A percentile compares a stretch with the other conserved stretches of the same genome.
Evolutionary conservation across 2,329 filamentous ascomycete genomes (phyloP).

Genomic region (Ophiosphaerella korrae): DNA sequence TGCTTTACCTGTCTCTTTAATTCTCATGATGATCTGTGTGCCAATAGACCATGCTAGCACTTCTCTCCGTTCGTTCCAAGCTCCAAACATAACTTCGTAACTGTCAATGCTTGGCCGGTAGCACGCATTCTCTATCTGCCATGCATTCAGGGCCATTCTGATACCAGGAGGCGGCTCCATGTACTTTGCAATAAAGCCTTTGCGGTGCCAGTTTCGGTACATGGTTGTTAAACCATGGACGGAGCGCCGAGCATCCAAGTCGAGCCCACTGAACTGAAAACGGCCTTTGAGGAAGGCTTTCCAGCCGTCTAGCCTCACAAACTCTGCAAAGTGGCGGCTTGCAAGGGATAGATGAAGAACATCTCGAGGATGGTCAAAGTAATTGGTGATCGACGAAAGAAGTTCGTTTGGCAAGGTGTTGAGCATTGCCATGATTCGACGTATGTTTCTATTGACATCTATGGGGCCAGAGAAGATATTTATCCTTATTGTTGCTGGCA

Average conservation of each 20-base stretch:
- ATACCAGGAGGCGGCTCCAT: slow-evolving; percentile 53
- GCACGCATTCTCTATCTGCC: slow-evolving; percentile 53
- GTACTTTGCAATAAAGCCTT: slow-evolving; percentile 61
- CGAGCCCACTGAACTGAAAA: slow-evolving; percentile 29
- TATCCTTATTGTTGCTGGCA: not conserved
- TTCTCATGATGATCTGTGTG: slow-evolving; percentile 59
- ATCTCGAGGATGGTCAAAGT: slow-evolving; percentile 37
- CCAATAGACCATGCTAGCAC: slow-evolving; percentile 66
- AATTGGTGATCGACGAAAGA: slow-evolving; percentile 35
- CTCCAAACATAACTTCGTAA: slow-evolving; percentile 56
- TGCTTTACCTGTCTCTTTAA: slow-evolving; percentile 50
- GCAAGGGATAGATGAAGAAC: slow-evolving; percentile 30
- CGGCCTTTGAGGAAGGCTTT: slow-evolving; percentile 40
- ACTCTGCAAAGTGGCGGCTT: slow-evolving; percentile 29
- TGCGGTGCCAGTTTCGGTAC: slow-evolving; percentile 62
- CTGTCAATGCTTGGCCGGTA: slow-evolving; percentile 65
- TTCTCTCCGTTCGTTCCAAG: slow-evolving; percentile 55
- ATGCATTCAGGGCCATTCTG: slow-evolving; percentile 44
- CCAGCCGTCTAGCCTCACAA: slow-evolving; percentile 40
- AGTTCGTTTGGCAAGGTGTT: slow-evolving; percentile 40
- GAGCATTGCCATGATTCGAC: slow-evolving; percentile 25
- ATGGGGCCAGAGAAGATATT: not conserved
- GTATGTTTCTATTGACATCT: not conserved
- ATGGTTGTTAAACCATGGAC: slow-evolving; percentile 61
- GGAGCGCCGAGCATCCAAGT: slow-evolving; percentile 41